Evolutionary conservation across 179 eudicot genomes (phyloP).

Genomic region (Dionaea muscipula): DNA sequence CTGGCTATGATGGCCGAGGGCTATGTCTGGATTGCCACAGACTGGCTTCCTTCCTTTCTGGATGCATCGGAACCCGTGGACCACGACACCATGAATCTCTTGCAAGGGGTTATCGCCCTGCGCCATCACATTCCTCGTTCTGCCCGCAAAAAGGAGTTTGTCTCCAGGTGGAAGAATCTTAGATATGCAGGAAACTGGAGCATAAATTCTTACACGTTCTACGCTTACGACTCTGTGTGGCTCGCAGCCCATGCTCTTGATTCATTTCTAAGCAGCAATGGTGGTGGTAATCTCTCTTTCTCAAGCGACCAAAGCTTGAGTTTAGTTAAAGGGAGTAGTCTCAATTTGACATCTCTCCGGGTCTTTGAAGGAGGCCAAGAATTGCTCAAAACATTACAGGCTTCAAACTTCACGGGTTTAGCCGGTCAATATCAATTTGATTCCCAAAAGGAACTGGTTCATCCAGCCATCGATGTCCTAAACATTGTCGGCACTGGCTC

Average conservation of each 20-base stretch:
- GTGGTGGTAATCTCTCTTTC: conserved; percentile 35
- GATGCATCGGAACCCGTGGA: conserved; percentile 24
- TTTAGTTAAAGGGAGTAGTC: conserved; percentile 18
- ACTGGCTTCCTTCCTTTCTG: conserved; percentile 53
- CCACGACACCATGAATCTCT: conserved; percentile 17
- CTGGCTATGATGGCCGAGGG: conserved; percentile 48
- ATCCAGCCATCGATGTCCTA: conserved; percentile 34
- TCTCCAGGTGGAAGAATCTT: conserved; percentile 27
- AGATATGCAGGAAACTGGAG: conserved; percentile 21
- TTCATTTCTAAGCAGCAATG: conserved; percentile 24
- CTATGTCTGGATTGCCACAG: conserved; percentile 61
- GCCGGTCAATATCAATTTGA: conserved; percentile 40
- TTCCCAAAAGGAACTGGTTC: conserved; percentile 29
- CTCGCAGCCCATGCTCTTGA: conserved; percentile 46
- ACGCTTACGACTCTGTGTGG: conserved; percentile 66
- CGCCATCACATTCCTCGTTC: conserved; percentile 47
- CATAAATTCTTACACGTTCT: conserved; percentile 42
- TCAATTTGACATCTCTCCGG: conserved; percentile 27
- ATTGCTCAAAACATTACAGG: conserved; percentile 23
- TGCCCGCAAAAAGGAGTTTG: conserved; percentile 18
- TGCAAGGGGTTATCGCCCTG: conserved; percentile 49
- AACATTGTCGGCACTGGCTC: conserved; percentile 41
- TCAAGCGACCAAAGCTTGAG: conserved; percentile 31
- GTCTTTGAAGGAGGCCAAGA: conserved; percentile 36
- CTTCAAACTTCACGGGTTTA: conserved; percentile 34